phyloP scores from a whole-genome alignment of 1,284 basidiomycete genomes.

The Leucoagaricus sp. region DNA sequence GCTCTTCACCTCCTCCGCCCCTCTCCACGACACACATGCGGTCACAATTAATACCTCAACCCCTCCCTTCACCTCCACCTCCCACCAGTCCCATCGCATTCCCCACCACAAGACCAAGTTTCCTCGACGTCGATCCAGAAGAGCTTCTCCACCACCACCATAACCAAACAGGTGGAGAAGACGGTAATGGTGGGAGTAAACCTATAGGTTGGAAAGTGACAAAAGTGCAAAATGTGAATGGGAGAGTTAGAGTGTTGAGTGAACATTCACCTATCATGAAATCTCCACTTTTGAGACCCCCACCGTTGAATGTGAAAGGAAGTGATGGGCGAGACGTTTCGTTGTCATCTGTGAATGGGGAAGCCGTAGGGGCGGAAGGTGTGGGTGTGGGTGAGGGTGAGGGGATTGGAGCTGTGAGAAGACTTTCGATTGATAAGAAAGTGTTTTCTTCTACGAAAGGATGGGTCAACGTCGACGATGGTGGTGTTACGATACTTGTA shows the following conservation, averaged over 20 bases:
- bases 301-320: too few species aligned
- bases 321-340: too few species aligned
- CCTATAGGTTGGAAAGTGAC: constrained; percentile 3
- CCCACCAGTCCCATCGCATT: not conserved
- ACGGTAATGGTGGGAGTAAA: not conserved
- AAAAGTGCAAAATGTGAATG: constrained; percentile 8
- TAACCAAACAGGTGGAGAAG: not conserved
- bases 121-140: constrained; percentile 9
- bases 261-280: constrained; percentile 2
- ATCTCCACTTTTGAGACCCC: not conserved
- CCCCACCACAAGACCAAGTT: constrained; percentile 3
- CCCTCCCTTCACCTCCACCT: not conserved
- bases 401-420: not conserved
- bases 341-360: not conserved
- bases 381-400: not conserved
- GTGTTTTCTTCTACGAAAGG: not conserved
- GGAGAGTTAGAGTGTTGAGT: not conserved
- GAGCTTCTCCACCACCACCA: not conserved
- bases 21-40: not conserved
- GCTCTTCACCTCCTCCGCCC: not conserved
- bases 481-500: too few species aligned
- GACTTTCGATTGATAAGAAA: constrained; percentile 3
- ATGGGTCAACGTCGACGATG: too few species aligned
- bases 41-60: not conserved
- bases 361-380: not conserved